A percentile compares a stretch with the other conserved stretches of the same genome.
Conservation (phyloP, 345 rosid genomes). For the Eucalyptus microcorys region DNA sequence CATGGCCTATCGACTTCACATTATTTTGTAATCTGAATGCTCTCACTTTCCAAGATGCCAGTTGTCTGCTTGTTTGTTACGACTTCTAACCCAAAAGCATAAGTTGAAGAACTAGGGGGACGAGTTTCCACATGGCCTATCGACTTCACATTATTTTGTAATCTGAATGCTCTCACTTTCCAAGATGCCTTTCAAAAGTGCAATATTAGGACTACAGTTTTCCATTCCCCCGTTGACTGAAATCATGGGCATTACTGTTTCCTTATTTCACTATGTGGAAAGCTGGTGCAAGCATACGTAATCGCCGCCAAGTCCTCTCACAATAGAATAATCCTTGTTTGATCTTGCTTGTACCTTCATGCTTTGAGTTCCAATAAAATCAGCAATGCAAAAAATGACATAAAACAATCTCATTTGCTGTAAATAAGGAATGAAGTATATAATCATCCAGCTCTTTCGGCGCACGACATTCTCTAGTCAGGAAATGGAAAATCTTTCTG, state of each 20-base stretch:
- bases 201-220: not conserved
- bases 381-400: not conserved
- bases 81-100: not conserved
- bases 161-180: not conserved
- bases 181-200: no score
- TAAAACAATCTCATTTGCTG: not conserved
- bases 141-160: not conserved
- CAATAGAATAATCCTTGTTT: not conserved
- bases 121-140: not conserved
- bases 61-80: not conserved
- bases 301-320: fast-evolving
- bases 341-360: not conserved
- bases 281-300: not conserved
- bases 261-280: not conserved
- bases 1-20: no score
- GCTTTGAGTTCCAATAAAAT: not conserved
- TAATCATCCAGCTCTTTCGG: not conserved
- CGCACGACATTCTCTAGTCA: not conserved
- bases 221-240: not conserved
- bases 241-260: not conserved
- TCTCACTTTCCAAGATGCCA: no score
- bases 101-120: not conserved
- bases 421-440: not conserved
- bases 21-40: no score
- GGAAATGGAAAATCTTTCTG: not conserved